Base-by-base conservation (phyloP, 371 early-diverging fungal species). In the Coemansia sp. region DNA sequence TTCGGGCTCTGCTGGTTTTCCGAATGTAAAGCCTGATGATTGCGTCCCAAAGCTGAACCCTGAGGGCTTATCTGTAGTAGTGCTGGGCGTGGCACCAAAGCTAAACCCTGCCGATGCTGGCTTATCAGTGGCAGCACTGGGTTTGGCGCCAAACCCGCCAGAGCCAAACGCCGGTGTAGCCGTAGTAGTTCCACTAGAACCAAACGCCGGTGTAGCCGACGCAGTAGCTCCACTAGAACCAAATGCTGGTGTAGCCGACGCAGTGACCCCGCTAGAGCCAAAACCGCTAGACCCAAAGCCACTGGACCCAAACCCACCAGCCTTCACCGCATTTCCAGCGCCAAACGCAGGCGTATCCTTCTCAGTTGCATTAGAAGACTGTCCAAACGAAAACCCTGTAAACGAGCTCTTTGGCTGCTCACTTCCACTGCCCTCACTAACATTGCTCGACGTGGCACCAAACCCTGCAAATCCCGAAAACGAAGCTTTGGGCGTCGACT, bases 391-490 rank as follows among this genome's bases (percentile, higher is more conserved):
- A 42, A 74, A 73, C 18, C 75, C 79, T 25, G 60, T 65, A 23
- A 77, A 71, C 11, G 56, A 25, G 21, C 54, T 51, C 51, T 58
- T 64, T n/a, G 68, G 26, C 50, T 69, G 57, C 16, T 57, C 58
- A 23, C 25, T 37, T 9, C 48, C 56, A 47, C 60, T 58, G 23
- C 33, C 60, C 2, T 55, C 67, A 20, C 42, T 66, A 16, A 57
- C 37, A 21, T 40, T 44, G 8, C 25, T 20, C 12, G 55, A 26
- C 6, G 62, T 25, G 1, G 78, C 33, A 0, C 59, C 68, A 56
- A 77, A 72, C 1, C 71, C 75, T 0, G 59, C 33, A 50, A 79
- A 79, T 0, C 75, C 68, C 0, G 71, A 42, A 23, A 75, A 75
- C 6, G 75, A 59, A 0, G 48, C 39, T n/a, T 33, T 56, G 25